phyloP scores from a whole-genome alignment of 371 early-diverging fungal genomes.

The Mortierella sp. region DNA sequence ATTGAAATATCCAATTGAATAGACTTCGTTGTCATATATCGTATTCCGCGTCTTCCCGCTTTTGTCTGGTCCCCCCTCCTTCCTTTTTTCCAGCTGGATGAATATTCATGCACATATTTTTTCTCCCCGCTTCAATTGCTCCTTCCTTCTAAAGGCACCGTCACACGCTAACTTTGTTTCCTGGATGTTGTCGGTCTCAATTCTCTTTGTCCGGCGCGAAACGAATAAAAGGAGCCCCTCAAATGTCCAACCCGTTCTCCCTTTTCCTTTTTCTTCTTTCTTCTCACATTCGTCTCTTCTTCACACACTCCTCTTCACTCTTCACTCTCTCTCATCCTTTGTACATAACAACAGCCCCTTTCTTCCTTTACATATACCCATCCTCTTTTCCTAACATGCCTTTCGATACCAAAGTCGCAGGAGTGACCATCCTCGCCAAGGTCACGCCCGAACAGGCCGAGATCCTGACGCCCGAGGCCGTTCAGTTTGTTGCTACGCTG shows the following conservation, averaged over 20 bases:
- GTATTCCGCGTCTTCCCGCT: neutral
- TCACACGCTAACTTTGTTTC: too few species aligned
- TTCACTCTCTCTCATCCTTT: neutral
- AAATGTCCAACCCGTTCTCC: neutral
- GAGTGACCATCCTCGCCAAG: constrained; percentile 73
- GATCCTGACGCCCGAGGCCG: constrained; percentile 83
- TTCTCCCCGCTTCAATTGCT: constrained; percentile 1
- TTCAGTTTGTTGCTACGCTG: constrained; percentile 84
- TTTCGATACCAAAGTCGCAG: constrained; percentile 60
- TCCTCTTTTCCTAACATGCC: constrained; percentile 18
- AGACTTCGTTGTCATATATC: neutral
- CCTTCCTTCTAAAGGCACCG: too few species aligned
- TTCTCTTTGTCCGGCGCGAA: neutral
- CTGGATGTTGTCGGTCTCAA: neutral
- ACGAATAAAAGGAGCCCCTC: neutral
- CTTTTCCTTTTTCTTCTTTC: neutral
- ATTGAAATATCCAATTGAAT: neutral
- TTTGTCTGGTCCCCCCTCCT: neutral
- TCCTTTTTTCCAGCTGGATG: neutral
- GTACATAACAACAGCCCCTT: neutral
- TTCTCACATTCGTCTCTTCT: neutral
- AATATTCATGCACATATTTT: neutral
- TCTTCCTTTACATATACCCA: neutral
- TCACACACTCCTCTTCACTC: constrained; percentile 9
- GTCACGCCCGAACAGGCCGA: constrained; percentile 66